phyloP scores from a whole-genome alignment of 805 yeast species.

The Candida hungchunana region DNA sequence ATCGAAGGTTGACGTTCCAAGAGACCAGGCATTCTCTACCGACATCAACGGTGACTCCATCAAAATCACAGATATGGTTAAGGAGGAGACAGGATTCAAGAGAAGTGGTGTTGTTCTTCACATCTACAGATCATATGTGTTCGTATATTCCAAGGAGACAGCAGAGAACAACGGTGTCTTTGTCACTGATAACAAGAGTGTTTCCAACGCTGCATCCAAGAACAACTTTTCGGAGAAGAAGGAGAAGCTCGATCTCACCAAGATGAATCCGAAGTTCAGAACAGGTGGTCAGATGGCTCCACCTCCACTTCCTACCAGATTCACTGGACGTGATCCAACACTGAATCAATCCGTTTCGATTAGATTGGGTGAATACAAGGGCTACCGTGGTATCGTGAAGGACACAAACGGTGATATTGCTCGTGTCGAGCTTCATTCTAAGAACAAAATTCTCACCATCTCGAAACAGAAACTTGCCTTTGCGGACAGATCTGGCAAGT shows the following conservation, averaged over 20 bases:
- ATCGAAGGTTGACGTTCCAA: conserved; percentile 59
- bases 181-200: conserved; percentile 69
- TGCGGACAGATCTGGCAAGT: conserved; percentile 59
- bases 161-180: conserved; percentile 89
- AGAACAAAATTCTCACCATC: conserved; percentile 81
- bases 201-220: conserved; percentile 81
- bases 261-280: conserved; percentile 80
- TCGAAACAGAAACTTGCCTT: conserved; percentile 76
- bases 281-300: conserved; percentile 46
- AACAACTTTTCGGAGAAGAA: conserved; percentile 48
- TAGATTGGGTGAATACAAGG: conserved; percentile 89
- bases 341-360: conserved; percentile 82
- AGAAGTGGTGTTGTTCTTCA: conserved; percentile 87
- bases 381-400: conserved; percentile 86
- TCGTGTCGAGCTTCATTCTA: conserved; percentile 90
- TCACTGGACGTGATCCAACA: conserved; percentile 76
- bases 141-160: conserved; percentile 74
- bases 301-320: conserved; percentile 53
- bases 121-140: conserved; percentile 74
- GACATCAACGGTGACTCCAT: conserved; percentile 83
- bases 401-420: conserved; percentile 93
- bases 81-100: conserved; percentile 76
- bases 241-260: conserved; percentile 61
- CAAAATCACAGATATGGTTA: conserved; percentile 88
- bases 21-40: conserved; percentile 76